Conservation (phyloP, 2,329 filamentous ascomycete species). For the Monosporascus ibericus region DNA sequence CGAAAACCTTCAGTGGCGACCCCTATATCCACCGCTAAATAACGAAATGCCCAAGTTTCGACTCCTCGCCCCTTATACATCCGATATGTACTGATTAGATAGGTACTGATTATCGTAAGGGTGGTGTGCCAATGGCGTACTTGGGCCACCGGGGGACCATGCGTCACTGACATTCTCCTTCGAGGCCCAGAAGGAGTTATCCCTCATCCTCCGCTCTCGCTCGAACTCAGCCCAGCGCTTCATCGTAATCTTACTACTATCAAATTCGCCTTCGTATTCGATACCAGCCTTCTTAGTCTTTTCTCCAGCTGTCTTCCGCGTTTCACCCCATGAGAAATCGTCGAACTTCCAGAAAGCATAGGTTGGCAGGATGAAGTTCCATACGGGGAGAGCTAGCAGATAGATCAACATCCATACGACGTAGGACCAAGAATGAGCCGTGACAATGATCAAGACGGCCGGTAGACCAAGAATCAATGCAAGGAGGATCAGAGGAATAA, state of each 20-base stretch:
- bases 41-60: slow-evolving; percentile 1
- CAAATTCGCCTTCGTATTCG: slow-evolving; percentile 91
- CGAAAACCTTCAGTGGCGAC: not conserved
- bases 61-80: slow-evolving; percentile 33
- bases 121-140: slow-evolving; percentile 25
- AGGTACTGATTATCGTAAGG: slow-evolving; percentile 51
- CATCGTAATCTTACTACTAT: slow-evolving; percentile 99
- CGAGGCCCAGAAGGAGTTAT: slow-evolving; percentile 45
- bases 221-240: slow-evolving; percentile 98
- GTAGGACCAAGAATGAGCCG: slow-evolving; percentile 88
- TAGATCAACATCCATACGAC: slow-evolving; percentile 98
- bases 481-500: slow-evolving; percentile 86
- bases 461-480: slow-evolving; percentile 90
- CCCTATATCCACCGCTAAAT: not conserved
- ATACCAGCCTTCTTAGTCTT: slow-evolving; percentile 81
- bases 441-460: slow-evolving; percentile 84
- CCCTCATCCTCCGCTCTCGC: slow-evolving; percentile 48
- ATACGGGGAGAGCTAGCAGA: slow-evolving; percentile 83
- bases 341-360: slow-evolving; percentile 99
- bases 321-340: slow-evolving; percentile 99
- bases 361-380: slow-evolving; percentile 92
- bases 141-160: slow-evolving; percentile 34
- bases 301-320: slow-evolving; percentile 88
- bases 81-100: slow-evolving; percentile 48
- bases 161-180: slow-evolving; percentile 44